Evolutionary conservation across 2,329 filamentous ascomycete genomes (phyloP), one percentile per base, ranked within the genome.

Genomic region (Phaeosphaeria sp.): DNA sequence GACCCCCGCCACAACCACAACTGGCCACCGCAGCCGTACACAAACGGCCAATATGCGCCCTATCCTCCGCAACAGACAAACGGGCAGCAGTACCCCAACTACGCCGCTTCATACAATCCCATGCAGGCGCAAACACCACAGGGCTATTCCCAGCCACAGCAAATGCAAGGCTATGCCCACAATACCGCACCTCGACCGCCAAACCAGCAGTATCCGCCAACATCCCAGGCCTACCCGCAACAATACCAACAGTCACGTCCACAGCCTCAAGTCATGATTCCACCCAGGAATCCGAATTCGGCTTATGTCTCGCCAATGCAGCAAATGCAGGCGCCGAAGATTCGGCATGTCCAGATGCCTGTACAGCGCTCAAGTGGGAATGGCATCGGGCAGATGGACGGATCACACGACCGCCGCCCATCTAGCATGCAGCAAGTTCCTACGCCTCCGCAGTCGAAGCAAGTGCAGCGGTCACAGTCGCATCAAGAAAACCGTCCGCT

Each of bases 401-500:
- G 61, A 1, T 17, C 64, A 5, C 55, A 53, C 8, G 63, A 65
- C 15, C 62, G 58, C 22, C 63, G 65, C 20, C 60, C 50, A 8
- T 57, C 61, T 39, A 66, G 58, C 18, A 44, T 50, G 25, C 68
- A 65, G 17, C 66, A 66, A 24, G 45, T 50, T n/a, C 60, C 55
- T 21, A 52, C 36, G 17, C 61, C 73, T n/a, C 65, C 76, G 22
- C 65, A 63, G 39, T 72, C 74, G 46, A 80, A 79, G 45, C 74
- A 78, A 18, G 66, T 72, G 36, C 71, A 73, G 36, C 74, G 76
- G 42, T 74, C 79, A 48, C 71, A 76, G 24, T 76, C 77, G 52
- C 64, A 77, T 42, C 68, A 75, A 33, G 68, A 76, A 55, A 67
- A 70, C 44, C 59, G 58, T 13, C 70, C 63, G 11, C 67, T 64